Conservation (phyloP, 2,329 filamentous ascomycete species). For the Epicoccum sorghinum region DNA sequence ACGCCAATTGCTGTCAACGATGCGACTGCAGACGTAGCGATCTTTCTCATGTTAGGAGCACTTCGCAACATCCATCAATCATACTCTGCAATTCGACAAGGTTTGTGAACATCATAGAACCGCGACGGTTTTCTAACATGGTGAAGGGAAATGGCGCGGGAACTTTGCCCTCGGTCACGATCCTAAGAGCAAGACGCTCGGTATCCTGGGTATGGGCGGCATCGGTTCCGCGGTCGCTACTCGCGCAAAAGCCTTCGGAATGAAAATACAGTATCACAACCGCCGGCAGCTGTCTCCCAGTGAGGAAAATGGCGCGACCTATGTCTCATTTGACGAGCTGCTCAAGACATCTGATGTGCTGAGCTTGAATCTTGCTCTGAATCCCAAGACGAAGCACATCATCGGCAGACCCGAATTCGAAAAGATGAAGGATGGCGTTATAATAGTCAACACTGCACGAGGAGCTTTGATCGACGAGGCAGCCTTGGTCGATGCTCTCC, state of each 20-base stretch:
- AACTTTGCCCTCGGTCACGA: slow-evolving; percentile 58
- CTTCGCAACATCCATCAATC: slow-evolving; percentile 57
- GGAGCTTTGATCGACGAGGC: slow-evolving; percentile 64
- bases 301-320: slow-evolving; percentile 54
- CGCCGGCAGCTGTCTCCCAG: slow-evolving; percentile 47
- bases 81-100: slow-evolving; percentile 54
- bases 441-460: slow-evolving; percentile 64
- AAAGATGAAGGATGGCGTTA: slow-evolving; percentile 61
- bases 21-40: slow-evolving; percentile 57
- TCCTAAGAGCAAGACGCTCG: slow-evolving; percentile 59
- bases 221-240: slow-evolving; percentile 60
- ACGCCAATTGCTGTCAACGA: slow-evolving; percentile 58
- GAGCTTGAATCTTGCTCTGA: slow-evolving; percentile 61
- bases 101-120: slow-evolving; percentile 26
- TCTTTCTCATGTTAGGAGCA: slow-evolving; percentile 60
- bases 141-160: slow-evolving; percentile 52
- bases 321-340: slow-evolving; percentile 63
- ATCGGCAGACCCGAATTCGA: slow-evolving; percentile 59
- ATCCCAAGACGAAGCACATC: slow-evolving; percentile 58
- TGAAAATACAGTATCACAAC: slow-evolving; percentile 66
- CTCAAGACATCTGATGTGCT: slow-evolving; percentile 61
- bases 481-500: slow-evolving; percentile 60
- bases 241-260: slow-evolving; percentile 61
- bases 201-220: slow-evolving; percentile 66
- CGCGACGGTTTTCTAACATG: slow-evolving; percentile 11